These are phyloP conservation scores for Gaeumannomyces sp. DNA, from an alignment of 2,329 filamentous ascomycete genomes.

Conservation along the genomic window DNA sequence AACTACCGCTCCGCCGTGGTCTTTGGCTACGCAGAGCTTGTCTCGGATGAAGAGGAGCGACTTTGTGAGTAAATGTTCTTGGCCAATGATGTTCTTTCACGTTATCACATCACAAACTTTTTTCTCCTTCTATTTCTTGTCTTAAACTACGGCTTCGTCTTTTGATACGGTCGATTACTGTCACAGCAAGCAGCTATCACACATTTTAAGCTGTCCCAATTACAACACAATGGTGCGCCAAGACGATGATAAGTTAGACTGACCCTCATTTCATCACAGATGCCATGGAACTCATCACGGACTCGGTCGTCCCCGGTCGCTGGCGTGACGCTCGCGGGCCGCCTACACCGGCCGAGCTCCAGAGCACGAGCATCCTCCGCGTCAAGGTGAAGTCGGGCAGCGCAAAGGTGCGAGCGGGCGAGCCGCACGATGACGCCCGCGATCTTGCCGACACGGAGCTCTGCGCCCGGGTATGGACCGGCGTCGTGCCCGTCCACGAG, in stretches of 20 bases:
- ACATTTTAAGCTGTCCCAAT: too few species aligned
- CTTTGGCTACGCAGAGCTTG: slow-evolving; percentile 65
- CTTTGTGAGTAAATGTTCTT: slow-evolving; percentile 35
- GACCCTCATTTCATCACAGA: slow-evolving; percentile 18
- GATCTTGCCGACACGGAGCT: slow-evolving; percentile 40
- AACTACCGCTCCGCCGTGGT: slow-evolving; percentile 79
- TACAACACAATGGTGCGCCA: neutral
- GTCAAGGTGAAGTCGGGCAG: slow-evolving; percentile 65
- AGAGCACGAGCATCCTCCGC: slow-evolving; percentile 65
- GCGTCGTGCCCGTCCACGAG: slow-evolving; percentile 57
- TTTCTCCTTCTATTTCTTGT: too few species aligned
- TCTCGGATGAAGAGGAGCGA: slow-evolving; percentile 64
- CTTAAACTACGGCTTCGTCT: too few species aligned
- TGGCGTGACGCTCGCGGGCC: slow-evolving; percentile 66
- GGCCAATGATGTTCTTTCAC: neutral
- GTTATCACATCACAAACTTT: too few species aligned
- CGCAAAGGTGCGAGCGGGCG: slow-evolving; percentile 65
- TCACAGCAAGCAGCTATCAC: too few species aligned
- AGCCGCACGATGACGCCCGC: slow-evolving; percentile 47
- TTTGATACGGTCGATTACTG: too few species aligned
- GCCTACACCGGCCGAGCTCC: slow-evolving; percentile 65
- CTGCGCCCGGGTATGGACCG: slow-evolving; percentile 44
- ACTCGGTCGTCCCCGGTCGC: slow-evolving; percentile 62
- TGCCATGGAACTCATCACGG: slow-evolving; percentile 73
- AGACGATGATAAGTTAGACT: neutral